A percentile compares a stretch with the other conserved stretches of the same genome.
These are phyloP conservation scores for Infundibulicybe gibba DNA, from an alignment of 768 basidiomycete species.

Conservation along the genomic window DNA sequence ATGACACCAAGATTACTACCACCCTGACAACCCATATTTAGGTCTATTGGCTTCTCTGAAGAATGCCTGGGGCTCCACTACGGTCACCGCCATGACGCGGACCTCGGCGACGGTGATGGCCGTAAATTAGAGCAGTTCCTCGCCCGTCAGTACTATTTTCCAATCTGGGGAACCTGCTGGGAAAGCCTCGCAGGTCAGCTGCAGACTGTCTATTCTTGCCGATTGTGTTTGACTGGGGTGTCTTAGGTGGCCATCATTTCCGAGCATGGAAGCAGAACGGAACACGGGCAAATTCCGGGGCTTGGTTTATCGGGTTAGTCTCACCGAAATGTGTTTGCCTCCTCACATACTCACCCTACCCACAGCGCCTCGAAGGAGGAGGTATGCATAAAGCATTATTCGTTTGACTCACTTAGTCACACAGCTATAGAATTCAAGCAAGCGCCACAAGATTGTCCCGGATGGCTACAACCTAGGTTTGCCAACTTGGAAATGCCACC, in stretches of 20 bases:
- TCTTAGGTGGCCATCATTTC: constrained; percentile 80
- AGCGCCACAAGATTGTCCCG: constrained; percentile 69
- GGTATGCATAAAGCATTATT: constrained; percentile 22
- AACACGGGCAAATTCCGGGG: constrained; percentile 61
- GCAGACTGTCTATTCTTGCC: not conserved
- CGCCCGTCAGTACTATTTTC: constrained; percentile 74
- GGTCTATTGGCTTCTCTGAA: constrained; percentile 77
- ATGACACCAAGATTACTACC: not conserved
- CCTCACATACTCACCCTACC: not conserved
- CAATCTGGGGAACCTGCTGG: constrained; percentile 84
- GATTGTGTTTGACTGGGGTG: not conserved
- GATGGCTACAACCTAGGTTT: constrained; percentile 72
- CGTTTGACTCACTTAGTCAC: constrained; percentile 2
- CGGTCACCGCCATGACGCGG: constrained; percentile 71
- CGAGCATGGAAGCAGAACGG: constrained; percentile 90
- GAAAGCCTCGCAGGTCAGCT: constrained; percentile 66
- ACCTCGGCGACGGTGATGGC: constrained; percentile 82
- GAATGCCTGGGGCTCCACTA: constrained; percentile 82
- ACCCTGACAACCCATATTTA: constrained; percentile 17
- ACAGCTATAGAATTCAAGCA: constrained; percentile 44
- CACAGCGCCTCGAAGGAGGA: constrained; percentile 71
- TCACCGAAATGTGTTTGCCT: not conserved
- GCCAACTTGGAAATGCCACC: not conserved
- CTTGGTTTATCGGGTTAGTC: constrained; percentile 82
- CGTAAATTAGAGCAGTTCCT: constrained; percentile 66